Evolutionary conservation across 495 filamentous ascomycete genomes (phyloP), one percentile per base, ranked within the genome.

Genomic region (Aspergillus homomorphus): DNA sequence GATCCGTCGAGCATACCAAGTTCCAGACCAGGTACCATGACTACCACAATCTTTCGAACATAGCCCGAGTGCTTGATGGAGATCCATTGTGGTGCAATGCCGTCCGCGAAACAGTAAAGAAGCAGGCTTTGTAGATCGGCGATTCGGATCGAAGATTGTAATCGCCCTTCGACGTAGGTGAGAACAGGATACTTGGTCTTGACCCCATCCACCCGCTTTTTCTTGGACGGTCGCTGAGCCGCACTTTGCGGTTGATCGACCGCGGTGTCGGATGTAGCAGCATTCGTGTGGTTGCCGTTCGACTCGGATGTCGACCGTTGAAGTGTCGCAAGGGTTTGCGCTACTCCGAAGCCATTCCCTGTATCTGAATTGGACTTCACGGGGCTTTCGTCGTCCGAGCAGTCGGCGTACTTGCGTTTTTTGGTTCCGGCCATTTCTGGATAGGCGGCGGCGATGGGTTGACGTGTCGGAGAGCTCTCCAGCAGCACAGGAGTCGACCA

Each of bases 1-100:
- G 74, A 80, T 21, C 83, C 82, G 74, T 91, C 84, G 72, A 97
- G 95, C 90, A 96, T 93, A 28, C 85, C 89, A 62, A 88, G 83
- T 69, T 96, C 92, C 15, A 98, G 71, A 12, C 93, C 94, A 0
- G 94, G 95, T 7, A 96, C 89, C 89, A 98, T 93, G 57, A 98
- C 73, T n/a, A 92, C 83, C 16, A 96, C 94, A 20, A 91, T 87
- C 70, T 92, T 95, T 38, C 85, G 79, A 52, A 98, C 86, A 62
- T 86, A 77, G 0, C 80, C 80, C 52, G 90, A 88, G 66, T 96
- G 83, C 62, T 84, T 82, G 48, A 96, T 80, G 20, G 89, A 84
- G 18, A 96, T 84, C 89, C 92, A 98, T 72, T 94, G 88, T 4
- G 95, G 94, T 6, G 87, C 83, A 26, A 77, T 62, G 0, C 88